Conservation (phyloP, 352 stramenopile species). For the Phytopythium delawarense region DNA sequence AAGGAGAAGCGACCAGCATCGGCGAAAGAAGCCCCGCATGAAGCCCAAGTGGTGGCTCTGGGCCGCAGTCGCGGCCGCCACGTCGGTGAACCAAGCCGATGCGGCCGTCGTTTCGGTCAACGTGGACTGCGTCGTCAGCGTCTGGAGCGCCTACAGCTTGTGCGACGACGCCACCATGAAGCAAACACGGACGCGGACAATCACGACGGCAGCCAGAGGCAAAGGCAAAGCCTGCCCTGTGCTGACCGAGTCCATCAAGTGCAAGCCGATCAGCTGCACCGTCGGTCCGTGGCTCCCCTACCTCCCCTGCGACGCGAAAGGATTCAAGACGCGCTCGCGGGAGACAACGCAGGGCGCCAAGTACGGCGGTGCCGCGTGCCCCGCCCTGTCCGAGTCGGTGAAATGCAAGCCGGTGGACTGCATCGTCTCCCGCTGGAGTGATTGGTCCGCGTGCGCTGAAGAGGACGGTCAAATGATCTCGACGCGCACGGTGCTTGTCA, state of each 20-base stretch:
- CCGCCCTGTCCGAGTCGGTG: constrained; percentile 26
- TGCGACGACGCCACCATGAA: constrained; percentile 42
- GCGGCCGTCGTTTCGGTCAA: constrained; percentile 17
- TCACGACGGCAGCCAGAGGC: constrained; percentile 18
- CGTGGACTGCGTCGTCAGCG: constrained; percentile 48
- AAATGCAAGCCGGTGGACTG: constrained; percentile 57
- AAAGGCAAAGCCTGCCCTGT: constrained; percentile 27
- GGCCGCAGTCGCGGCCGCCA: background rate
- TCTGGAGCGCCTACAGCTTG: constrained; percentile 28
- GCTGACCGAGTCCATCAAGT: constrained; percentile 34
- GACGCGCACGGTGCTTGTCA: constrained; percentile 29
- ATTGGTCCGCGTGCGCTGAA: constrained; percentile 28
- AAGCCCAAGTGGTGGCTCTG: constrained; percentile 5
- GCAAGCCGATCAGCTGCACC: constrained; percentile 35
- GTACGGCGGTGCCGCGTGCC: constrained; percentile 35
- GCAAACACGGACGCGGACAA: constrained; percentile 24
- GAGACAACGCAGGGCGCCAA: constrained; percentile 12
- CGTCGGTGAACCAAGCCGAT: background rate
- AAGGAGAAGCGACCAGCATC: background rate
- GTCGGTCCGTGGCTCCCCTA: constrained; percentile 36
- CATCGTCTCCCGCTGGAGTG: constrained; percentile 39
- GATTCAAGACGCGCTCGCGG: constrained; percentile 32
- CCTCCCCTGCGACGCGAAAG: constrained; percentile 23
- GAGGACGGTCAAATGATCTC: constrained; percentile 30
- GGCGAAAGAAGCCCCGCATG: background rate